Evolutionary conservation across 208 protist genomes (phyloP), one percentile per base, ranked within the genome.

Genomic region (Trypanosoma theileri): DNA sequence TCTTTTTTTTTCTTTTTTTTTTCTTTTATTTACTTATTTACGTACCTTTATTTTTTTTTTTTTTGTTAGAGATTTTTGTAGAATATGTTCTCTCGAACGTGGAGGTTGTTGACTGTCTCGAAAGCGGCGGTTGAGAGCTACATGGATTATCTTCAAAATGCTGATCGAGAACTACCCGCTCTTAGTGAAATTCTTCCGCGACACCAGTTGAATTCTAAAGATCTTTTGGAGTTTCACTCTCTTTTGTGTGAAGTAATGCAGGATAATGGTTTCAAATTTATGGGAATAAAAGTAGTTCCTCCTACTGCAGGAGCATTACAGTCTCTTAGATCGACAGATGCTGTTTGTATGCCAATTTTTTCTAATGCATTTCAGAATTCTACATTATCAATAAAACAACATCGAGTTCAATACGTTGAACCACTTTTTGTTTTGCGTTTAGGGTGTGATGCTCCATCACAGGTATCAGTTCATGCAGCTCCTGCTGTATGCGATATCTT

Each of bases 351-450:
- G 16, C 90, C 90, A 22, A 51, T 95, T 35, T 93, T 95, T 70
- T 75, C 77, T n/a, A 84, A 78, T 65, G 50, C 82, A 51, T 76
- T 84, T 57, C 71, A 73, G 28, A 59, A 75, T 13, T 60, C 60
- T 17, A 55, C 28, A 7, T 78, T 87, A 21, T 81, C 71, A 4
- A 50, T 73, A 16, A 82, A 72, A 40, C 67, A 89, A 26, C 56
- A 88, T n/a, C 75, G 84, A 10, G 56, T 89, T 24, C 79, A 95
- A 44, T 91, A 82, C 78, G 82, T 93, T 17, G 87, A 95, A 40
- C 65, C 70, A 54, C 66, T 71, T 14, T 72, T 95, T 53, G 81
- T 81, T 58, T 31, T 95, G 0, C 62, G 76, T 41, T 59, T 95
- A n/a, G 41, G 44, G 26, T 12, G 75, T 24, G 55, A 65, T 17